Base-by-base conservation (phyloP, 768 basidiomycete species). In the Plicaturopsis crispa region DNA sequence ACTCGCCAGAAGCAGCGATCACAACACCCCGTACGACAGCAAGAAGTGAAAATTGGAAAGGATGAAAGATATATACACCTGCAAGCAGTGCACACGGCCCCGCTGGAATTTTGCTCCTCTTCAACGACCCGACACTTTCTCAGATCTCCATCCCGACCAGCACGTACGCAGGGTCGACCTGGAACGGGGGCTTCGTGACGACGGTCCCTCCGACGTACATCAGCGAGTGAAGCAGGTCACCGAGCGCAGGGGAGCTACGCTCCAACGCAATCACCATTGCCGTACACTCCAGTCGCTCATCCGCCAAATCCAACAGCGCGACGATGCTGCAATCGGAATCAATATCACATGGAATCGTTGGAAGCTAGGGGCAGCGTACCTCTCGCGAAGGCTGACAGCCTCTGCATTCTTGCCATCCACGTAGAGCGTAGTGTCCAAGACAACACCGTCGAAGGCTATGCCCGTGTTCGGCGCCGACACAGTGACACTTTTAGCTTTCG, bases 171-270 rank as follows among this genome's bases (percentile, higher is more conserved):
- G 82, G 71, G 52, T 87, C 75, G 41, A 82, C 76, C 51, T 77
- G 67, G 68, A 84, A 86, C 18, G 75, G 77, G 39, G 85, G 84
- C 54, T 78, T 81, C 38, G 87, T 85, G 36, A 93, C 80, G 38
- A 93, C 82, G 35, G 72, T 75, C 39, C 86, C 90, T 45, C 89
- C 89, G 37, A 92, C 85, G 60, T 93, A 93, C 85, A 93, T 87
- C 45, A 93, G 70, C 35, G 90, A 84, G 54, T 93, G 91, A 24
- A 93, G 66, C 40, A 91, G 66, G 51, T 78, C 75, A 48, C 81
- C 74, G 39, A 92, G 69, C 39, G 72, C 73, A 13, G 77, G 73
- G 30, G 79, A 83, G 0, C 78, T 69, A 48, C 82, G 75, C 57
- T 88, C 84, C 39, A 93, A 66, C 24, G 73, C 82, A 47, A 93